A percentile compares a stretch with the other conserved stretches of the same genome.
phyloP scores from a whole-genome alignment of 208 protist genomes.

The Trypanosoma mega region DNA sequence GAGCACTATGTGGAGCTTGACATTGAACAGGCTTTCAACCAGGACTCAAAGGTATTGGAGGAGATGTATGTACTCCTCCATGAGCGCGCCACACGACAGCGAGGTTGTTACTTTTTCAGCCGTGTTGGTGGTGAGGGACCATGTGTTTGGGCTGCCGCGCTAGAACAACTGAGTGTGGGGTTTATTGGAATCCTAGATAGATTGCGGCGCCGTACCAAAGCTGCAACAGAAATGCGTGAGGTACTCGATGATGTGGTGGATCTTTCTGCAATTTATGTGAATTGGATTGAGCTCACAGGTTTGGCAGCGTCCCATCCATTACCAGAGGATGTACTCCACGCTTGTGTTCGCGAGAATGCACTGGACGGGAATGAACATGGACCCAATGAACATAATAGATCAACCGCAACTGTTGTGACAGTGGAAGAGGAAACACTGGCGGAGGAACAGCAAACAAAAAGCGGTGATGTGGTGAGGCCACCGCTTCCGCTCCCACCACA shows the following conservation, averaged over 20 bases:
- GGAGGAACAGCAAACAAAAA: slow-evolving; percentile 1
- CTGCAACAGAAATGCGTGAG: slow-evolving; percentile 37
- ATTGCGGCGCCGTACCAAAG: slow-evolving; percentile 38
- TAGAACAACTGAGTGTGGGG: slow-evolving; percentile 52
- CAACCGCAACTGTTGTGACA: slow-evolving; percentile 20
- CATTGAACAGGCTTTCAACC: slow-evolving; percentile 48
- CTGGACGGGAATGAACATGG: background rate
- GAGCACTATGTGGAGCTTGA: slow-evolving; percentile 74
- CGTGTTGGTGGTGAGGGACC: slow-evolving; percentile 64
- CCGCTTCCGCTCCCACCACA: slow-evolving; percentile 14
- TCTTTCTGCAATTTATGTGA: slow-evolving; percentile 68
- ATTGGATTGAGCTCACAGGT: slow-evolving; percentile 52
- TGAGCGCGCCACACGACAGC: slow-evolving; percentile 54
- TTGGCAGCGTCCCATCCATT: slow-evolving; percentile 27
- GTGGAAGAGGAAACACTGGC: background rate
- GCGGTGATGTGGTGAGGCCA: background rate
- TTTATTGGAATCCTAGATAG: slow-evolving; percentile 54
- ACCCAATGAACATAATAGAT: background rate
- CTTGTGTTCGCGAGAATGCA: slow-evolving; percentile 44
- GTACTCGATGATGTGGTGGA: slow-evolving; percentile 66
- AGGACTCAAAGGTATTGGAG: slow-evolving; percentile 54
- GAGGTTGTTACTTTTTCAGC: slow-evolving; percentile 87
- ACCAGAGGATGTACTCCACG: slow-evolving; percentile 37
- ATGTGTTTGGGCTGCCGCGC: slow-evolving; percentile 43
- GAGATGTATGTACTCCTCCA: slow-evolving; percentile 54